Evolutionary conservation across 495 filamentous ascomycete species (phyloP), one percentile per base, ranked within the genome.

Genomic region (Darksidea phi): DNA sequence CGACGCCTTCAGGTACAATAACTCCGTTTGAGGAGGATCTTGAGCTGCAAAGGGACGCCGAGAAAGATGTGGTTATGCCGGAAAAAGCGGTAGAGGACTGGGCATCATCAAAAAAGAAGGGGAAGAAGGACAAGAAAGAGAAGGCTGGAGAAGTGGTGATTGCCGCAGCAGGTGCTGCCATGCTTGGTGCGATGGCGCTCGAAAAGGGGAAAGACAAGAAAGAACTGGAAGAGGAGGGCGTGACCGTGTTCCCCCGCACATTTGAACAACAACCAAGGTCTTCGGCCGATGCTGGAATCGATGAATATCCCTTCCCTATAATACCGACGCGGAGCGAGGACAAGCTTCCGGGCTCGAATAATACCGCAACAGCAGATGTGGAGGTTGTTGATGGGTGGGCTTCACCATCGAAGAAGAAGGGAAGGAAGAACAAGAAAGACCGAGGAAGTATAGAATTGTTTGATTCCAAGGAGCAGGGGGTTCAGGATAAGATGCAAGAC

Each of bases 101-200:
- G 61, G 34, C 42, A 26, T 50, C 52, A 15, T 54, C 54, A 17
- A 67, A 60, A 45, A 70, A 67, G 28, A 66, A 67, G 37, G 34
- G 54, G 25, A 67, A 65, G 48, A 70, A 68, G 34, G 60, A 48
- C 15, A 72, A 68, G 63, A 68, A 69, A 56, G 61, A 34, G 6
- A 68, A 54, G 32, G 11, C 48, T 4, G 54, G 23, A 23, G 37
- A 47, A 28, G 45, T 21, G n/a, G 36, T 46, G 4, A 1, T 57
- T 25, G 17, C 49, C 2, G 60, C 48, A 1, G 48, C 48, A 24
- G 38, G 53, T 47, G 54, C 60, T 6, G 34, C 54, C 25, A 53
- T 53, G 6, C n/a, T 57, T 23, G 46, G 23, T 13, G 8, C 54
- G 23, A 42, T 32, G 20, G 21, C 46, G 1, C 18, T 61, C 2